Percentiles rank a stretch among this genome's conserved stretches.
phyloP scores from a whole-genome alignment of 2,329 filamentous ascomycete species.

The Blastomyces silverae region DNA sequence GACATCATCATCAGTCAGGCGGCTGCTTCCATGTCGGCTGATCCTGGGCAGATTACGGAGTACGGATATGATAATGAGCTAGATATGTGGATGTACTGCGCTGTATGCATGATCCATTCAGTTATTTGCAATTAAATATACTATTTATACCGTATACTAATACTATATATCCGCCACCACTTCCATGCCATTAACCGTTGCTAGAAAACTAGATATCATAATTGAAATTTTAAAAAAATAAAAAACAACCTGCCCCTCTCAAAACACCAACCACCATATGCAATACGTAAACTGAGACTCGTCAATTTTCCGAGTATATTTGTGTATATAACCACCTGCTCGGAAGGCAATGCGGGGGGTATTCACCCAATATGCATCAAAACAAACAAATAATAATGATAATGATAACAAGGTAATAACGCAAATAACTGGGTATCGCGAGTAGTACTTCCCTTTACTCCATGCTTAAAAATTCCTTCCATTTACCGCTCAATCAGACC shows the following conservation, averaged over 20 bases:
- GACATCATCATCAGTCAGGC: neutral
- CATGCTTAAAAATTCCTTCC: neutral
- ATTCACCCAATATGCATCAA: neutral
- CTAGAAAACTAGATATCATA: too few relatives aligned
- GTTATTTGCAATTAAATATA: neutral
- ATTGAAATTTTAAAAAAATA: neutral
- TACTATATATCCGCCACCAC: too few relatives aligned
- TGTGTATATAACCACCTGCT: neutral
- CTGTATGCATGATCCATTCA: too few relatives aligned
- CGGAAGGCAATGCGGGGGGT: neutral
- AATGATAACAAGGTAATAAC: neutral
- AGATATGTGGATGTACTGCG: too few relatives aligned
- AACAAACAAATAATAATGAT: neutral
- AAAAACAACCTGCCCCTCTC: neutral
- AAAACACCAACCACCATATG: neutral
- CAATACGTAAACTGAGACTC: neutral
- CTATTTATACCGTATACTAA: neutral
- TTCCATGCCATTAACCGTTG: too few relatives aligned
- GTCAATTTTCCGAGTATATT: neutral
- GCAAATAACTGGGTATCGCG: neutral
- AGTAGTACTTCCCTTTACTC: neutral
- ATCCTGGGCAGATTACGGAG: too few relatives aligned
- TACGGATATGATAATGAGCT: too few relatives aligned
- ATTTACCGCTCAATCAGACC: slow-evolving; percentile 49
- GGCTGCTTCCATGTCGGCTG: too few relatives aligned